These are phyloP conservation scores for Penicillium sp. DNA, from an alignment of 2,329 filamentous ascomycete genomes.

Conservation along the genomic window DNA sequence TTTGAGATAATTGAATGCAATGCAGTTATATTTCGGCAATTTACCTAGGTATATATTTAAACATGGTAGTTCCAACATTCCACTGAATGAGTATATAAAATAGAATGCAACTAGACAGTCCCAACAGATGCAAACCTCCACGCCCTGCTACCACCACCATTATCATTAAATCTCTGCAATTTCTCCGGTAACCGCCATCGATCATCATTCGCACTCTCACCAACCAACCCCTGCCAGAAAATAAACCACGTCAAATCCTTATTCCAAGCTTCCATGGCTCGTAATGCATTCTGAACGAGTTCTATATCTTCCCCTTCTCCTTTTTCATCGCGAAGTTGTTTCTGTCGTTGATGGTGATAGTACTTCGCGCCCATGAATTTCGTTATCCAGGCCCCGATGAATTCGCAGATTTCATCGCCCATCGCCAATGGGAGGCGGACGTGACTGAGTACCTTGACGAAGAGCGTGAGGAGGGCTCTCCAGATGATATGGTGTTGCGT, in stretches of 20 bases:
- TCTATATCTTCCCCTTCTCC: constrained; percentile 11
- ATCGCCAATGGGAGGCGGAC: constrained; percentile 38
- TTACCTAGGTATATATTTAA: too few species aligned
- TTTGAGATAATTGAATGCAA: background rate
- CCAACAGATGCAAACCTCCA: constrained; percentile 29
- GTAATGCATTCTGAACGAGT: constrained; percentile 28
- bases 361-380: constrained; percentile 32
- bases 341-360: constrained; percentile 13
- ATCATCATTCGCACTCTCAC: background rate
- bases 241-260: constrained; percentile 40
- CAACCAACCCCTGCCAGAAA: constrained; percentile 24
- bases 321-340: constrained; percentile 9
- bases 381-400: constrained; percentile 34
- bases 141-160: constrained; percentile 24
- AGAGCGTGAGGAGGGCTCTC: constrained; percentile 34
- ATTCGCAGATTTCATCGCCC: constrained; percentile 39
- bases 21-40: background rate
- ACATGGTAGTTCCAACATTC: background rate
- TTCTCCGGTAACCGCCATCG: constrained; percentile 7
- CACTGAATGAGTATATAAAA: background rate
- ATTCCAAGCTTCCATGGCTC: constrained; percentile 41
- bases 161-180: constrained; percentile 24
- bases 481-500: constrained; percentile 38
- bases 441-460: constrained; percentile 36
- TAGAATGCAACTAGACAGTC: constrained; percentile 16